These are phyloP conservation scores for Daedaleopsis nitida DNA, from an alignment of 768 basidiomycete genomes.

Conservation along the genomic window DNA sequence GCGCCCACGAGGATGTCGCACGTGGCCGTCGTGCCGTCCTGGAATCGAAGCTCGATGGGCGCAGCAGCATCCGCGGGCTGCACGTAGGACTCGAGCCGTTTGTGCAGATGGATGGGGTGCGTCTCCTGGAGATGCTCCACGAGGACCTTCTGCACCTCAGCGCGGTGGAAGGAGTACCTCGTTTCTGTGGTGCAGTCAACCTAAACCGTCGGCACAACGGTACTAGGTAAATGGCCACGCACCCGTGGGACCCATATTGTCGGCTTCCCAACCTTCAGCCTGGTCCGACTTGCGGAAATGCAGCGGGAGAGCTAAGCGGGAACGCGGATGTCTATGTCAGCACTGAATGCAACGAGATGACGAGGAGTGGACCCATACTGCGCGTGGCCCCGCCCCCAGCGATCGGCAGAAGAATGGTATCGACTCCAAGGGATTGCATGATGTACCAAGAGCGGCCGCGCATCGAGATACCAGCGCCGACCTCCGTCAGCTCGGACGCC, in stretches of 20 bases:
- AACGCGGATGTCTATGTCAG: background rate
- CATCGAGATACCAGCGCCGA: slow-evolving; percentile 24
- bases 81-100: slow-evolving; percentile 19
- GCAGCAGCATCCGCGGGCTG: background rate
- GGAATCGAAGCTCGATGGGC: slow-evolving; percentile 22
- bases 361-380: background rate
- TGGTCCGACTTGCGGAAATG: slow-evolving; percentile 15
- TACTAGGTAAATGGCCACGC: background rate
- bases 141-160: slow-evolving; percentile 20
- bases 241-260: background rate
- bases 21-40: slow-evolving; percentile 26
- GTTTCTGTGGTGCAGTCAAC: background rate
- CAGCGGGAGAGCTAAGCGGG: background rate
- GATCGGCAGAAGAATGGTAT: background rate
- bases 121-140: slow-evolving; percentile 11
- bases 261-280: background rate
- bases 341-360: background rate
- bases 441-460: slow-evolving; percentile 16
- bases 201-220: background rate
- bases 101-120: slow-evolving; percentile 19
- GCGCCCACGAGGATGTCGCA: slow-evolving; percentile 32
- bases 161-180: slow-evolving; percentile 18
- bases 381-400: background rate
- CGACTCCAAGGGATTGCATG: slow-evolving; percentile 12
- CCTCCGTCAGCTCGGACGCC: slow-evolving; percentile 10